Evolutionary conservation across 2,329 filamentous ascomycete genomes (phyloP).

Genomic region (Penicillium sp.): DNA sequence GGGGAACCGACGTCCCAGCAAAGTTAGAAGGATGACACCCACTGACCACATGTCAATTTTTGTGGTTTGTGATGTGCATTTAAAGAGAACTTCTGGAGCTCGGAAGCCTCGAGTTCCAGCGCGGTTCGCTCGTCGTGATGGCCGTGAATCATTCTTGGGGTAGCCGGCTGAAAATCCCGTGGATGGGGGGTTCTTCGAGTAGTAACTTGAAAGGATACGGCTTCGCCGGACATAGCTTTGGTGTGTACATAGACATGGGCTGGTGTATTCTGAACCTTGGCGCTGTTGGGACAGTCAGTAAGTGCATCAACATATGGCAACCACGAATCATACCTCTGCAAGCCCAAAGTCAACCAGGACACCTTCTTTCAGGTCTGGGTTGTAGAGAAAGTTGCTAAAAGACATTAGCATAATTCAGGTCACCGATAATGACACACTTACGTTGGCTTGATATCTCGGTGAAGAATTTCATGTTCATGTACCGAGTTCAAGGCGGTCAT

Average conservation of each 20-base stretch:
- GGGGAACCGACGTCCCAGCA: constrained; percentile 86
- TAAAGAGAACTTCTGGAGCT: constrained; percentile 93
- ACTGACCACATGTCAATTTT: constrained; percentile 97
- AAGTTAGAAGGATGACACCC: constrained; percentile 94
- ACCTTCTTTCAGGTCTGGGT: constrained; percentile 70
- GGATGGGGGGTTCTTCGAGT: constrained; percentile 51
- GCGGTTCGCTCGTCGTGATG: constrained; percentile 85
- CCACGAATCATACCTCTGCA: constrained; percentile 60
- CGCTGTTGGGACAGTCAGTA: constrained; percentile 40
- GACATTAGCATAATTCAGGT: constrained; percentile 2
- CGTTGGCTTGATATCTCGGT: constrained; percentile 95
- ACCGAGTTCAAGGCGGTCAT: constrained; percentile 83
- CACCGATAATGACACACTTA: constrained; percentile 29
- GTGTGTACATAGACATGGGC: constrained; percentile 74
- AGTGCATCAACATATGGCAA: background rate
- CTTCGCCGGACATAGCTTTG: constrained; percentile 60
- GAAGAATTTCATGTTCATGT: constrained; percentile 80
- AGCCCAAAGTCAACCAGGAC: constrained; percentile 99
- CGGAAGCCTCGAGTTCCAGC: constrained; percentile 94
- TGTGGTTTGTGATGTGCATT: constrained; percentile 91
- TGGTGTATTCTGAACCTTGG: constrained; percentile 53
- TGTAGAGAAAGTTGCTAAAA: constrained; percentile 80
- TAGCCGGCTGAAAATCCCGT: constrained; percentile 63
- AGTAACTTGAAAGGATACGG: constrained; percentile 58
- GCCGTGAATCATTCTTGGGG: constrained; percentile 84